A percentile compares a stretch with the other conserved stretches of the same genome.
Conservation (phyloP, 192 early-diverging fungal genomes). For the Funneliformis geosporum region DNA sequence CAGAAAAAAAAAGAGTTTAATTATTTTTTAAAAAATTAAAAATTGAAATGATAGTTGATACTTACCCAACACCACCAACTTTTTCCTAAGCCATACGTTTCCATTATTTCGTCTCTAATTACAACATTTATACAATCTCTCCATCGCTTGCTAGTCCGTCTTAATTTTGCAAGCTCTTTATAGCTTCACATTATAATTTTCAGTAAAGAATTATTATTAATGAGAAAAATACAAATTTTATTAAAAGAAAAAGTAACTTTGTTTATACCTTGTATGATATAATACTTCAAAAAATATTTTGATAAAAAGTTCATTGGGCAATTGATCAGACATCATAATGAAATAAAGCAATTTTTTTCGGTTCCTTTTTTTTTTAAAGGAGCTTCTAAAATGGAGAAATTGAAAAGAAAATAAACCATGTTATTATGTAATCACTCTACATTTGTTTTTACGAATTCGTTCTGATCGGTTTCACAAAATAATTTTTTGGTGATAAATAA, state of each 20-base stretch:
- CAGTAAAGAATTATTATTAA: background rate
- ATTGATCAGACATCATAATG: background rate
- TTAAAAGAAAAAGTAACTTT: background rate
- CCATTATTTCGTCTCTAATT: background rate
- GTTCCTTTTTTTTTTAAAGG: background rate
- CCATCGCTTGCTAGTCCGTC: background rate
- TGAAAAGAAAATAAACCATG: no score
- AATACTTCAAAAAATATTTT: background rate
- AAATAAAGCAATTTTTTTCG: background rate
- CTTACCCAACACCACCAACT: background rate
- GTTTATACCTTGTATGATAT: background rate
- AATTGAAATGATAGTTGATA: background rate
- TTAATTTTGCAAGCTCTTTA: background rate
- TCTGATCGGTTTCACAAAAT: no score
- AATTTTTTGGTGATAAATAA: no score
- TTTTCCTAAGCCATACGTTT: background rate
- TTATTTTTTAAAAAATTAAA: no score
- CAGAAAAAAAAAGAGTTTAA: no score
- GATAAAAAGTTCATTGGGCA: background rate
- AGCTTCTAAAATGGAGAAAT: background rate
- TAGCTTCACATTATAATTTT: background rate
- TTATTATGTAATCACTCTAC: no score
- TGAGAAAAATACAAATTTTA: no score
- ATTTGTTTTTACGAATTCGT: no score
- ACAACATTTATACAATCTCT: background rate